Base-by-base conservation (phyloP, 192 early-diverging fungal species). In the Umbelopsis sp. region DNA sequence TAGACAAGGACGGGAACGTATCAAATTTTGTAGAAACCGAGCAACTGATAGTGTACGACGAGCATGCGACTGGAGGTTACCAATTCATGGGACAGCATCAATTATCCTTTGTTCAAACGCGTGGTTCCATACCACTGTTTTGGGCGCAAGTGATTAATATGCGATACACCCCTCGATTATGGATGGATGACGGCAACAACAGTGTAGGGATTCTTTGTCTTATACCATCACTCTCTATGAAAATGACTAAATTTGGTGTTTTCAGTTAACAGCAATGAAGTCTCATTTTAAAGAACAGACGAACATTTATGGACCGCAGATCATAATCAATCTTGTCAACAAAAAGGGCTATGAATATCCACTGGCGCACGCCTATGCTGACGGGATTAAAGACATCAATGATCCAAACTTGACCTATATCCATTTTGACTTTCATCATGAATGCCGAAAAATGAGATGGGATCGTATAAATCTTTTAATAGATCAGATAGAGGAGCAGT, bases 1-100 rank as follows among this genome's bases (percentile, higher is more conserved):
- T 97, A 23, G 97, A 99, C 74, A 86, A 84, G 51, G 70, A 92
- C 8, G 98, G 97, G 37, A 90, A 97, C 69, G 97, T 98, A 45
- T 93, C 98, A 45, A 99, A 99, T 79, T 98, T 88, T 81, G 94
- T 95, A 8, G 98, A 99, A 81, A 98, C 96, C 3, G 97, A 99
- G 76, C 96, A 98, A 84, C 82, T 98, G 49, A 84, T 95, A 9
- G 76, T 90, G 51, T 85, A 85, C 52, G 87, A 87, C 27, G 79
- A 80, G 64, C 65, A 75, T 61, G 68, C 72, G 25, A 70, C 68
- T 20, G 55, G 30, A 35, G 55, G 55, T 1, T 48, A 71, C 20
- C 64, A 78, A 30, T 47, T 70, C 35, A n/a, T 70, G 67, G 82
- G 79, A 10, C 71, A 80, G 64, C 77, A 79, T 35, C 72, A 86